Evolutionary conservation across 352 stramenopile genomes (phyloP), one percentile per base, ranked within the genome.

Genomic region (Globisporangium cederbergense): DNA sequence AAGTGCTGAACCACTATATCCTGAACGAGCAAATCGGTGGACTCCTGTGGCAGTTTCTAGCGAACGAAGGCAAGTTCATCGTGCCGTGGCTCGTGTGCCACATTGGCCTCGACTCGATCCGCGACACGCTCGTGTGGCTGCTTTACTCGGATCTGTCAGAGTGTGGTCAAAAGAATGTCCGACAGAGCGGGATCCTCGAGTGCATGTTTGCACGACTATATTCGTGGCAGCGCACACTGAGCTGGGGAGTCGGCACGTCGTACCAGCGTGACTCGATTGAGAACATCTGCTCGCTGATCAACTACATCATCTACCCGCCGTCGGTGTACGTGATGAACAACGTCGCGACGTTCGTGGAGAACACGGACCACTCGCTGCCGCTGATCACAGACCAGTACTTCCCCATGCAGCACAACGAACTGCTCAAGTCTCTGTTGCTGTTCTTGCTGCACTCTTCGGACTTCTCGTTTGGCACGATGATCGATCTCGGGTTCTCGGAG

Each of bases 261-360:
- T 95, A 93, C 73, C 87, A 95, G 62, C 83, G 87, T 22, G 87
- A 95, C 60, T 93, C 87, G 20, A 79, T 95, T 61, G 87, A 95
- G 61, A 95, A 95, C 46, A 93, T 93, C 70, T 95, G 87, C 63
- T 82, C 74, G 20, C 55, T 94, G 56, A 60, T 92, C 60, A 95
- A 95, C 63, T 95, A 94, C 65, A 93, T 93, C 63, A 81, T 95
- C 45, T 92, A 90, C 60, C 87, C 87, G 18, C 87, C 87, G 42
- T 88, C 85, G 10, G 83, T 95, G 40, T 95, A 93, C 64, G 87
- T 95, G 57, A 90, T 95, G 80, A 87, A 81, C 61, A 79, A 90
- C 40, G 75, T 92, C 34, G 82, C 83, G 40, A 93, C 86, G 43
- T 95, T 95, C 55, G 87, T 93, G 8, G 83, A 93, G 25, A 93